These are phyloP conservation scores for Beauveria sp. DNA, from an alignment of 2,329 filamentous ascomycete genomes.

Conservation along the genomic window DNA sequence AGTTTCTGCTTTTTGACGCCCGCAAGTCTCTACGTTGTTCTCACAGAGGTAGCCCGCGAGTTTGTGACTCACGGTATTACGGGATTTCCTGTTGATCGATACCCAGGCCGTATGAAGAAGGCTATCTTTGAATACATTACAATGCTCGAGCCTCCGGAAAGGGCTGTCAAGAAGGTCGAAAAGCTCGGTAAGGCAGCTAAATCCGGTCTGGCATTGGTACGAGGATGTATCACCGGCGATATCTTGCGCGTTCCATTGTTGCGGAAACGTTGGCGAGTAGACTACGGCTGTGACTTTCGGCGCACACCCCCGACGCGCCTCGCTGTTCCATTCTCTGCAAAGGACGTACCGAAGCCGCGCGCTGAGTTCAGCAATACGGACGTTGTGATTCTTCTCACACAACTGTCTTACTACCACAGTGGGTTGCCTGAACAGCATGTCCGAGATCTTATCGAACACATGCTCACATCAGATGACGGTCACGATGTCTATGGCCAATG, in stretches of 20 bases:
- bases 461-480: constrained; percentile 45
- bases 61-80: constrained; percentile 23
- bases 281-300: constrained; percentile 48
- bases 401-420: constrained; percentile 46
- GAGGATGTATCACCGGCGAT: constrained; percentile 48
- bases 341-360: constrained; percentile 45
- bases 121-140: background rate
- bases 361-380: constrained; percentile 59
- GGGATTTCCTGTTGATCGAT: constrained; percentile 34
- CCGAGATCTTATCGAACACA: constrained; percentile 34
- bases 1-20: background rate
- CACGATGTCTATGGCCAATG: constrained; percentile 43
- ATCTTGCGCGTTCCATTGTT: constrained; percentile 46
- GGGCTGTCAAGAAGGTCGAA: background rate
- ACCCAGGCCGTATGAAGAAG: constrained; percentile 15
- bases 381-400: constrained; percentile 47
- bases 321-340: constrained; percentile 52
- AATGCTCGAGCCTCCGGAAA: accelerated
- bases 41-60: constrained; percentile 28
- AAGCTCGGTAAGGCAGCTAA: background rate
- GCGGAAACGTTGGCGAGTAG: constrained; percentile 56
- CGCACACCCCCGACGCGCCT: constrained; percentile 37
- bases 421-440: constrained; percentile 47
- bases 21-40: background rate
- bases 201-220: constrained; percentile 26